Conservation (phyloP, 2,329 filamentous ascomycete species). For the Trichoderma koningiopsis region DNA sequence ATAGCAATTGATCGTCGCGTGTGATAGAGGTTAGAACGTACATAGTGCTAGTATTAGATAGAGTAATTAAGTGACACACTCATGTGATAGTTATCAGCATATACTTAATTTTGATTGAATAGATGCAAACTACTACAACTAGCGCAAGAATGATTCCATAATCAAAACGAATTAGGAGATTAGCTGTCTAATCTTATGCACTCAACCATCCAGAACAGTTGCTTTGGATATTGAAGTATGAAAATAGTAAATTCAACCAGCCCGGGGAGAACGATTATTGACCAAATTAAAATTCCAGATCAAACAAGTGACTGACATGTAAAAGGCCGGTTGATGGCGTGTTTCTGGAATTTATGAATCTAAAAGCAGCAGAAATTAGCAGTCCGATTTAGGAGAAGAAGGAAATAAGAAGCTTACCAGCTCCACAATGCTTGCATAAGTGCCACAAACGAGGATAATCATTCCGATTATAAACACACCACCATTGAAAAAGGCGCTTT, state of each 20-base stretch:
- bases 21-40: background rate
- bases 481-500: conserved; percentile 30
- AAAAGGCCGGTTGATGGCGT: background rate
- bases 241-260: background rate
- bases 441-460: conserved; percentile 33
- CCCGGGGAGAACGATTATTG: background rate
- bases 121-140: background rate
- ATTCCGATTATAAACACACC: conserved; percentile 34
- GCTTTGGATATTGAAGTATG: background rate
- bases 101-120: background rate
- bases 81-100: background rate
- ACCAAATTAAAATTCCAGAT: background rate
- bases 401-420: conserved; percentile 31
- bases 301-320: conserved; percentile 12
- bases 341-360: conserved; percentile 13
- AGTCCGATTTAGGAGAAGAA: background rate
- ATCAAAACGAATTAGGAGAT: background rate
- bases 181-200: background rate
- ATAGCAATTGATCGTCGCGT: background rate
- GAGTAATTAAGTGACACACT: background rate
- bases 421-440: conserved; percentile 34
- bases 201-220: background rate
- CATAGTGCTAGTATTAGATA: background rate
- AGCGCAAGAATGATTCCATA: background rate
- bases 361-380: background rate